Evolutionary conservation across 257 asterid genomes (phyloP).

Genomic region (Ilex aquifolium): DNA sequence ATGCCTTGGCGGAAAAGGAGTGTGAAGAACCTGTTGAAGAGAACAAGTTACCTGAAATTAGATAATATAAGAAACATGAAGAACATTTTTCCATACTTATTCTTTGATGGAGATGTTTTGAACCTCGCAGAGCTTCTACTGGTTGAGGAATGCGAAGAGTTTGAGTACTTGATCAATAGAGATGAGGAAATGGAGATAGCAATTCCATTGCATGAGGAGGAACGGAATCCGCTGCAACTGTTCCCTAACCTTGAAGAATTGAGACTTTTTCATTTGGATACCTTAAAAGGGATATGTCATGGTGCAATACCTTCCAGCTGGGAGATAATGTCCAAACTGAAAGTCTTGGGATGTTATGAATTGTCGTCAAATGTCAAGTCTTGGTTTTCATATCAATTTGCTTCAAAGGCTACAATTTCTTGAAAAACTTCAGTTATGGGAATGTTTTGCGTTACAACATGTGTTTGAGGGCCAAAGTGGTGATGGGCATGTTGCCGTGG

Average conservation of each 20-base stretch:
- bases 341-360: not conserved
- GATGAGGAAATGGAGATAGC: not conserved
- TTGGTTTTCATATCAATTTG: not conserved
- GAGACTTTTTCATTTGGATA: not conserved
- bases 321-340: not conserved
- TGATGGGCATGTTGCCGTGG: no score
- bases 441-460: not conserved
- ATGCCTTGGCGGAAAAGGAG: not conserved
- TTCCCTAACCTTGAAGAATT: no score
- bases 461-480: not conserved
- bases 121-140: no score
- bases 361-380: not conserved
- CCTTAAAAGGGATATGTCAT: not conserved
- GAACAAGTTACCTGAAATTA: not conserved
- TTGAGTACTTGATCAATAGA: not conserved
- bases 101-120: not conserved
- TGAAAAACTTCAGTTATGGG: not conserved
- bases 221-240: no score
- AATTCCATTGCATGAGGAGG: no score
- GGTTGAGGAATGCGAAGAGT: not conserved
- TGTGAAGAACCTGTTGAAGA: not conserved
- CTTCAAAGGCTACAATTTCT: not conserved
- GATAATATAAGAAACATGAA: not conserved
- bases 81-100: not conserved
- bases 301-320: not conserved